Conservation (phyloP, 1,139 yeast genomes). For the Pichia sp. region DNA sequence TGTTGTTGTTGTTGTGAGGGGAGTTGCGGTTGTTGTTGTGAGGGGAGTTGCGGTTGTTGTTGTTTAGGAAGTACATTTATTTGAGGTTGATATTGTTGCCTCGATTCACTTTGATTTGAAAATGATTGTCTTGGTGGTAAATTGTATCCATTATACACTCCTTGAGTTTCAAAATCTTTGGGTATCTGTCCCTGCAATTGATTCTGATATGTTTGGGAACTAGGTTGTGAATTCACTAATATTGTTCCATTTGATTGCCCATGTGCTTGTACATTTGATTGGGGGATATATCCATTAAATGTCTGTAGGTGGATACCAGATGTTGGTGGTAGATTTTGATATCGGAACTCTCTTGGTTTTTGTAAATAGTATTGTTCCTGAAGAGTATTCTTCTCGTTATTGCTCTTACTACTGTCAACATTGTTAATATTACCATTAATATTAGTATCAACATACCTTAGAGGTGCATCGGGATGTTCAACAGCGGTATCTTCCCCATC, state of each 20-base stretch:
- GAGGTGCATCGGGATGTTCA: background rate
- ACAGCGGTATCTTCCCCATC: background rate
- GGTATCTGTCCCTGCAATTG: background rate
- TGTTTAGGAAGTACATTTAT: too few relatives aligned
- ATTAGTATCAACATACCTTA: background rate
- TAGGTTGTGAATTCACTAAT: background rate
- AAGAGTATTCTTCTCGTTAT: background rate
- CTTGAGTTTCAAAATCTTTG: background rate
- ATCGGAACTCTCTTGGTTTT: background rate
- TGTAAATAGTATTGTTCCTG: background rate
- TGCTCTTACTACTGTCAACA: background rate
- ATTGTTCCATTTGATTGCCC: background rate
- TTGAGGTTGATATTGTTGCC: background rate
- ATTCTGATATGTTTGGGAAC: background rate
- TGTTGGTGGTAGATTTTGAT: background rate
- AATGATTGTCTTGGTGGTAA: background rate
- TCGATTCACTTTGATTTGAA: background rate
- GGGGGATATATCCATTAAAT: background rate
- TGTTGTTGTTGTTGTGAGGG: background rate
- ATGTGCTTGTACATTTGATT: background rate
- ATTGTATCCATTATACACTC: background rate
- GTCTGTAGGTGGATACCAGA: background rate
- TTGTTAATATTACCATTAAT: background rate
- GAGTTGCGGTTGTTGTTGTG: background rate
- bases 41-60: background rate